Conservation (phyloP, 108 stramenopile species). For the Parmales sp. region DNA sequence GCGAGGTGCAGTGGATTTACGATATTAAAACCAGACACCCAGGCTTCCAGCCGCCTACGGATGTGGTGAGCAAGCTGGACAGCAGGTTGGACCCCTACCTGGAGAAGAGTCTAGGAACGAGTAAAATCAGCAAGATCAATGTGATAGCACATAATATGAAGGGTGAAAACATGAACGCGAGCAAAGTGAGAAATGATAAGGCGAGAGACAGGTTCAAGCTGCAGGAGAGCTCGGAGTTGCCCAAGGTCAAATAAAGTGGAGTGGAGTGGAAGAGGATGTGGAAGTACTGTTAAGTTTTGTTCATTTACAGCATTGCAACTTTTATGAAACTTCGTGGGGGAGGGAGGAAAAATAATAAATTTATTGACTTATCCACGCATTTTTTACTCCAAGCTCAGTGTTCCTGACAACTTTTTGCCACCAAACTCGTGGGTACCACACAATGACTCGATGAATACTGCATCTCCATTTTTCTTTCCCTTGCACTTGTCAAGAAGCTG, state of each 20-base stretch:
- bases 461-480: slow-evolving; percentile 6
- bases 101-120: neutral
- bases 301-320: too few relatives aligned
- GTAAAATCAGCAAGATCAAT: slow-evolving; percentile 1
- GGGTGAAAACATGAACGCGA: neutral
- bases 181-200: neutral
- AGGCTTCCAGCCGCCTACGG: slow-evolving; percentile 1
- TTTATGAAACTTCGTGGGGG: too few relatives aligned
- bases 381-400: too few relatives aligned
- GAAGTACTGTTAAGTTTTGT: too few relatives aligned
- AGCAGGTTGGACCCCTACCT: slow-evolving; percentile 8
- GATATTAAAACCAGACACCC: slow-evolving; percentile 17
- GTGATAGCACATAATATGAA: slow-evolving; percentile 6
- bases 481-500: slow-evolving; percentile 5
- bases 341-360: too few relatives aligned
- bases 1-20: slow-evolving; percentile 29
- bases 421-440: neutral
- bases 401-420: neutral
- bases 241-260: neutral
- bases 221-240: neutral
- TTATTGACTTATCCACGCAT: too few relatives aligned
- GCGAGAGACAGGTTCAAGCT: neutral
- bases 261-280: too few relatives aligned
- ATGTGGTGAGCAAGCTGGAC: neutral
- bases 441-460: neutral